These are phyloP conservation scores for Daldinia grandis DNA, from an alignment of 495 filamentous ascomycete species.

Conservation along the genomic window DNA sequence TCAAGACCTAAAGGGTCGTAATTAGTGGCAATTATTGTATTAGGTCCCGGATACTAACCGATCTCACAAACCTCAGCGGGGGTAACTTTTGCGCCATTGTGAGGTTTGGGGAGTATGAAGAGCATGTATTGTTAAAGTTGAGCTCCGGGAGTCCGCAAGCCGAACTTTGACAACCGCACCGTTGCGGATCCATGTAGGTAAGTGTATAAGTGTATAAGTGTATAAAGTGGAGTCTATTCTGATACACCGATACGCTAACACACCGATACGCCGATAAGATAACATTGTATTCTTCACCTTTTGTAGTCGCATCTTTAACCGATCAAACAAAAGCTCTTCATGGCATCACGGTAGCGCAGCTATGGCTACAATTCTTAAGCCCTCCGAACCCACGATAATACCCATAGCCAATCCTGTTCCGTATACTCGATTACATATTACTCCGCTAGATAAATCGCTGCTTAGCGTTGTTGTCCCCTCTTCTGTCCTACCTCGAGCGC, in stretches of 20 bases:
- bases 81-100: conserved; percentile 47
- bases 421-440: conserved; percentile 80
- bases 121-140: neutral
- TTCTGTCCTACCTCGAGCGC: conserved; percentile 69
- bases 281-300: neutral
- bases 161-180: neutral
- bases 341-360: conserved; percentile 18
- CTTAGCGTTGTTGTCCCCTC: conserved; percentile 72
- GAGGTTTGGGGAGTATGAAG: too few relatives aligned
- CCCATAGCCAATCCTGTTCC: conserved; percentile 9
- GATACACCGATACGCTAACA: neutral
- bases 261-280: neutral
- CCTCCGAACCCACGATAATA: conserved; percentile 16
- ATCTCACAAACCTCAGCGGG: conserved; percentile 51
- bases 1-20: conserved; percentile 66
- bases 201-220: too few relatives aligned
- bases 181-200: neutral
- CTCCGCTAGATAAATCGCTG: conserved; percentile 78
- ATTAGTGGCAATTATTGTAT: neutral
- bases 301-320: conserved; percentile 13
- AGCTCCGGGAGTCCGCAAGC: neutral
- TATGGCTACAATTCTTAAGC: conserved; percentile 29
- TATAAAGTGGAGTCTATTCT: neutral
- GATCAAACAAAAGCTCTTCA: conserved; percentile 9
- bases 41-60: conserved; percentile 40